phyloP scores from a whole-genome alignment of 306 rosid species.

The Cicer yamashitae region DNA sequence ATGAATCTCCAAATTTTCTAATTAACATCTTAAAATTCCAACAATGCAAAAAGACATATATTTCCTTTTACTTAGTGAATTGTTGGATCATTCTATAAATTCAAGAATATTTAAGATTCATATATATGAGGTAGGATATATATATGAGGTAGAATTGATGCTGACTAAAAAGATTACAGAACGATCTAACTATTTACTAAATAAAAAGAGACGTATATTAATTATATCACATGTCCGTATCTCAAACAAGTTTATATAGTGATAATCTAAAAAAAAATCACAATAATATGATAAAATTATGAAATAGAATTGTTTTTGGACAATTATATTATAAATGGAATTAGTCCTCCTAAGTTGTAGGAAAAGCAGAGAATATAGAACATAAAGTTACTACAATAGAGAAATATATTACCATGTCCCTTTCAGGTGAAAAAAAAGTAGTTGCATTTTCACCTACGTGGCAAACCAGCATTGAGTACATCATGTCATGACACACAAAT shows the following conservation, averaged over 20 bases:
- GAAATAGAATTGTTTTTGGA: not conserved
- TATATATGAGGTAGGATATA: no score
- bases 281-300: no score
- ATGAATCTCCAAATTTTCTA: not conserved
- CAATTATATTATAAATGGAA: slow-evolving; percentile 10
- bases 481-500: slow-evolving; percentile 36
- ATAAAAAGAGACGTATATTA: not conserved
- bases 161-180: slow-evolving; percentile 7
- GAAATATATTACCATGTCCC: slow-evolving; percentile 12
- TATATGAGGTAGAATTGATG: not conserved
- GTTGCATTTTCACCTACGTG: slow-evolving; percentile 37
- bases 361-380: slow-evolving; percentile 19
- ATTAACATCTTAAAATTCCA: not conserved
- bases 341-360: slow-evolving; percentile 9
- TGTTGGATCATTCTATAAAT: slow-evolving; percentile 46
- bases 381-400: slow-evolving; percentile 13
- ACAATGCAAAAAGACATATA: not conserved
- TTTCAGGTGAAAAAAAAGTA: slow-evolving; percentile 26
- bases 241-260: no score
- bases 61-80: slow-evolving; percentile 48
- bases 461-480: slow-evolving; percentile 43
- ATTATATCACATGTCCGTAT: not conserved
- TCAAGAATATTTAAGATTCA: slow-evolving; percentile 18
- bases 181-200: slow-evolving; percentile 40
- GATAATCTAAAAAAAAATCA: no score